phyloP scores from a whole-genome alignment of 768 basidiomycete genomes.

The Boletus rex-veris region DNA sequence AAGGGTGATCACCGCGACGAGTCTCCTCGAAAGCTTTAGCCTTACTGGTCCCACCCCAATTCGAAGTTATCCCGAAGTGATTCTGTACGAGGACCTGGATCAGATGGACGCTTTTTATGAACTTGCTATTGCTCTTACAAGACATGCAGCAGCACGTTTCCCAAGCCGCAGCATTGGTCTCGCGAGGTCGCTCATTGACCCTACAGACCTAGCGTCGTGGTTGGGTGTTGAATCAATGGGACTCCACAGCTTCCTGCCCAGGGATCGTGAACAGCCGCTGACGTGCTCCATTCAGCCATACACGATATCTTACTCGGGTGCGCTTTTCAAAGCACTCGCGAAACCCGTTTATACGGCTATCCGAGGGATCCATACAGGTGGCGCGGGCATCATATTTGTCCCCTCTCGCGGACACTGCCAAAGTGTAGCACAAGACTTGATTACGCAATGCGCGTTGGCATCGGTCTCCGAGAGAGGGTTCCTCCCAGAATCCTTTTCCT shows the following conservation, averaged over 20 bases:
- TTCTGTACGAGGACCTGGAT: constrained; percentile 84
- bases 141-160: constrained; percentile 56
- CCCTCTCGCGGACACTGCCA: constrained; percentile 79
- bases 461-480: constrained; percentile 68
- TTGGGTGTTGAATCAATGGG: constrained; percentile 61
- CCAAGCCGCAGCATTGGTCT: constrained; percentile 76
- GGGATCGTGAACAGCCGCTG: constrained; percentile 79
- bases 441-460: constrained; percentile 82
- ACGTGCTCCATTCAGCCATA: constrained; percentile 69
- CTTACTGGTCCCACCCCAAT: constrained; percentile 23
- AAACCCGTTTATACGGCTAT: constrained; percentile 86
- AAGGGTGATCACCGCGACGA: constrained; percentile 53
- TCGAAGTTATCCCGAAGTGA: constrained; percentile 49
- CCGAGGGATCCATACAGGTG: constrained; percentile 39
- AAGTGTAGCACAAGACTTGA: constrained; percentile 72
- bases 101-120: constrained; percentile 81
- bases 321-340: constrained; percentile 87
- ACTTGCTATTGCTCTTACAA: constrained; percentile 69
- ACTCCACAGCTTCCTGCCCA: constrained; percentile 75
- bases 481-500: constrained; percentile 46
- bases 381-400: constrained; percentile 77
- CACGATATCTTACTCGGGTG: constrained; percentile 80
- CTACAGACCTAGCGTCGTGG: constrained; percentile 80
- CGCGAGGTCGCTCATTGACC: constrained; percentile 75
- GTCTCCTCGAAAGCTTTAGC: constrained; percentile 46